Conservation (phyloP, 2,329 filamentous ascomycete genomes). For the Paraphoma sp. region DNA sequence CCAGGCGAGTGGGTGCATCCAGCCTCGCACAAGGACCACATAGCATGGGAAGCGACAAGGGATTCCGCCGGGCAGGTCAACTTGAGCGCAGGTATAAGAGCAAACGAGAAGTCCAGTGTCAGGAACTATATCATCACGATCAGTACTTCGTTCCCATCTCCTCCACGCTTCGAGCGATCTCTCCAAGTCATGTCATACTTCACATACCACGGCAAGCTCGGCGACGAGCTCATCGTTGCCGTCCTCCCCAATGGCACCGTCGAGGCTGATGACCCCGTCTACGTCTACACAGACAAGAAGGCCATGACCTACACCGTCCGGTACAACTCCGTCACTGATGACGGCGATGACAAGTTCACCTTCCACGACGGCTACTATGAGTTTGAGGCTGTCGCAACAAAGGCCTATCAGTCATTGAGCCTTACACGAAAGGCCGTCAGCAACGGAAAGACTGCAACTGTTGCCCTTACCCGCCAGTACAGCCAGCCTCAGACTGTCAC, state of each 20-base stretch:
- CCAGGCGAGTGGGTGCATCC: not conserved
- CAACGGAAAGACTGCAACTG: not conserved
- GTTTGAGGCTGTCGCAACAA: not conserved
- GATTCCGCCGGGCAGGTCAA: too few relatives aligned
- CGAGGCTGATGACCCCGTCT: not conserved
- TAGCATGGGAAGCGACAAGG: too few relatives aligned
- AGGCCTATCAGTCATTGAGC: conserved; percentile 1
- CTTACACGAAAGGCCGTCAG: not conserved
- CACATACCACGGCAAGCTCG: conserved; percentile 8
- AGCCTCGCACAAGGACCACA: not conserved
- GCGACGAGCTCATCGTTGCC: conserved; percentile 3
- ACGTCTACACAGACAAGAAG: conserved; percentile 4
- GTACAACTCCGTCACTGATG: not conserved
- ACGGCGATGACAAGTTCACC: conserved; percentile 2
- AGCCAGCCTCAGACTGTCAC: not conserved
- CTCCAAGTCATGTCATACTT: conserved; percentile 2
- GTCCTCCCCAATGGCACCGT: conserved; percentile 7
- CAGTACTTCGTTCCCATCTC: not conserved
- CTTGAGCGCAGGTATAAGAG: not conserved
- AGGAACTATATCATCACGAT: not conserved
- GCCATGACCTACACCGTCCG: not conserved
- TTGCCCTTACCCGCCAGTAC: conserved; percentile 2
- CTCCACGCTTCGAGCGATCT: not conserved
- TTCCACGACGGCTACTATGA: conserved; percentile 2
- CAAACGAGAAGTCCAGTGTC: not conserved